Evolutionary conservation across 139 green algal genomes (phyloP), one percentile per base, ranked within the genome.

Genomic region (Astrephomene gubernaculifera): DNA sequence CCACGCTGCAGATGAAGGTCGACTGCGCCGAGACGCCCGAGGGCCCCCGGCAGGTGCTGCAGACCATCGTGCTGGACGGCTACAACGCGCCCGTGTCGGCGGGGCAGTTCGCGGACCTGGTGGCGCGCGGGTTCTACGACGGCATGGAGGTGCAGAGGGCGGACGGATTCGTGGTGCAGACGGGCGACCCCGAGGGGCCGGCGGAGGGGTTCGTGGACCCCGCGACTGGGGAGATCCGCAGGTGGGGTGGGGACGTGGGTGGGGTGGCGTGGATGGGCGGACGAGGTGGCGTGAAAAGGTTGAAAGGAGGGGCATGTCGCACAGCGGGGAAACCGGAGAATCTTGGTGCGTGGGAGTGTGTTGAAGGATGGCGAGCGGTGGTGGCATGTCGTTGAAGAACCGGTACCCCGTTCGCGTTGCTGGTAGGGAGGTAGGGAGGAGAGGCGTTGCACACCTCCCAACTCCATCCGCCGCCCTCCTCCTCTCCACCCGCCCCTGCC

Each of bases 101-200:
- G 35, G 97, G 97, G 41, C 94, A 98, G 86, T 99, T 99, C 89
- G 81, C 97, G 29, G 98, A 99, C 92, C 95, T 99, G 36, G 96
- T 98, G 45, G 22, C 89, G 25, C 86, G 90, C 25, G 85, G 89
- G 27, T 99, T 99, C 88, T 99, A 99, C 84, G 90, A 99, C 86
- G 86, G 90, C 86, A 99, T 99, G 96, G 94, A 98, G 81, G 95
- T 99, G 60, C 96, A 99, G 81, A 92, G 96, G 43, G 92, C 96
- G 2, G 98, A 99, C 78, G 98, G 97, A 52, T 99, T 99, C 86
- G 96, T 99, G 70, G 97, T 99, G 82, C 98, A 99, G 90, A 98
- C 94, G 6, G 98, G 98, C 64, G 93, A 99, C 74, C 98, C 98
- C 2, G 92, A 93, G 6, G 91, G 89, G 29, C 71, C 81, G 1